A percentile compares a stretch with the other conserved stretches of the same genome.
phyloP scores from a whole-genome alignment of 2,329 filamentous ascomycete genomes.

The Fusarium odoratissimum region DNA sequence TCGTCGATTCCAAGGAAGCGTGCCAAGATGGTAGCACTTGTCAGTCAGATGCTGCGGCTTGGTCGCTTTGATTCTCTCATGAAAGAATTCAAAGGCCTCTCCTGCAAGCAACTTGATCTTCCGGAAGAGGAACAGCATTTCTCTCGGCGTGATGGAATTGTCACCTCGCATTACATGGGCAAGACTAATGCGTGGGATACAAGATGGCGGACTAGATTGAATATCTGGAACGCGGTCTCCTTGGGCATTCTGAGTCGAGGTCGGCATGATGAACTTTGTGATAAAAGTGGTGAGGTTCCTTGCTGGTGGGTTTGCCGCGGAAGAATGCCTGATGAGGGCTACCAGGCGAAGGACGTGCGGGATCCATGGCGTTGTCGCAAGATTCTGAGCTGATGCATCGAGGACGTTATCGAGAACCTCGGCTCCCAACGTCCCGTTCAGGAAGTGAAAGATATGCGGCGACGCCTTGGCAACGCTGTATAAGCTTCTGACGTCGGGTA shows the following conservation, averaged over 20 bases:
- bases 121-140: constrained; percentile 17
- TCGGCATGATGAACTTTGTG: constrained; percentile 10
- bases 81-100: constrained; percentile 24
- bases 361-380: constrained; percentile 20
- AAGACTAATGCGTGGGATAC: constrained; percentile 2
- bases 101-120: constrained; percentile 10
- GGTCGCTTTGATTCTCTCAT: not conserved
- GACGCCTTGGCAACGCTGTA: constrained; percentile 8
- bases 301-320: not conserved
- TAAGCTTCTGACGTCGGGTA: constrained; percentile 15
- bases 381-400: not conserved
- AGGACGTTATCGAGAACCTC: constrained; percentile 17
- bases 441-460: constrained; percentile 13
- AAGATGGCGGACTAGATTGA: not conserved
- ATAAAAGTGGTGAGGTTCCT: constrained; percentile 2
- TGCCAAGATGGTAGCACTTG: constrained; percentile 5
- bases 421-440: constrained; percentile 10
- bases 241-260: not conserved
- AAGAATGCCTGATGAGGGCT: constrained; percentile 12
- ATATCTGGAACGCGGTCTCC: constrained; percentile 3
- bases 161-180: not conserved
- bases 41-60: constrained; percentile 14
- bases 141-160: not conserved
- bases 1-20: constrained; percentile 2
- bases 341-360: constrained; percentile 22